Evolutionary conservation across 2,329 filamentous ascomycete species (phyloP), one percentile per base, ranked within the genome.

Genomic region (Neonectria neomacrospora): DNA sequence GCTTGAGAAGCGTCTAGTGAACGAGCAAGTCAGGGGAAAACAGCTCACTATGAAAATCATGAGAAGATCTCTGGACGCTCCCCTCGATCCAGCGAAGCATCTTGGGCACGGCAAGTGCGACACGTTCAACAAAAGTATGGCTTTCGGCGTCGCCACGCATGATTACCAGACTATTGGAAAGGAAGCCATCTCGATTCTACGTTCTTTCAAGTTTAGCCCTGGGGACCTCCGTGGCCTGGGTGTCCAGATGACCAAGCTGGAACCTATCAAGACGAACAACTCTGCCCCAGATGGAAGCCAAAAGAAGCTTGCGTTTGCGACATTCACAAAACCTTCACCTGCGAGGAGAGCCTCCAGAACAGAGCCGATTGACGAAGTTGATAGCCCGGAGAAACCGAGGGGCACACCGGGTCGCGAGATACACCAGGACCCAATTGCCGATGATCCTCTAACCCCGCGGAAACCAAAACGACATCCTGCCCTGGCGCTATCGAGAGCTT

Each of bases 71-170:
- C 82, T 89, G 22, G 92, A 97, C 79, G 95, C 96, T 16, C 96
- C 96, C 0, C 80, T 97, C 16, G 94, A 98, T 75, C 93, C 96
- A 2, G 89, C 91, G 0, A 99, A 99, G 74, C 94, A 97, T 78
- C 84, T 99, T 1, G 96, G 96, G 0, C 96, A 98, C 78, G 96
- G 96, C 1, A 95, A 94, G 78, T 99, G 96, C 74, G 96, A 99
- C 74, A 92, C 89, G 0, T 96, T 94, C 81, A 98, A 93, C 81
- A 98, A 96, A 77, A 97, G 93, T 71, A 78, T 91, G 9, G 77
- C 89, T 2, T 90, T 99, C 64, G 94, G 95, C 1, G 88, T 97
- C 16, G 89, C 94, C 4, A 98, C 95, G 0, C 91, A 96, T 74
- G 86, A 88, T 54, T 85, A 87, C 28, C 87, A 91, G 28, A 77